phyloP scores from a whole-genome alignment of 768 basidiomycete species.

The Boletus eberwhitei region DNA sequence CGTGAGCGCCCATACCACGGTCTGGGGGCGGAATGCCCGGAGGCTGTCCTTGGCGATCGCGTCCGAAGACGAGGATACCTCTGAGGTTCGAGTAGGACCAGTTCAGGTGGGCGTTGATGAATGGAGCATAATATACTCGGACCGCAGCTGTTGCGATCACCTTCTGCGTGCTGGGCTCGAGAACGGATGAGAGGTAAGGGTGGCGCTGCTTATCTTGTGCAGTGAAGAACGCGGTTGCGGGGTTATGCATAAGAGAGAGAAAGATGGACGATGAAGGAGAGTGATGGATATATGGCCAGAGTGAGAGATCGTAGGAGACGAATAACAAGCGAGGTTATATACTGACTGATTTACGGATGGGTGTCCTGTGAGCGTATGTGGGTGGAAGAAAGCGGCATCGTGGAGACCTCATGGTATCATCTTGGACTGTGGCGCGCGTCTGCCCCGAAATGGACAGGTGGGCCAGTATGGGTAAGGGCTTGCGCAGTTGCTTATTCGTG shows the following conservation, averaged over 20 bases:
- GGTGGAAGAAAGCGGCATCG: constrained; percentile 33
- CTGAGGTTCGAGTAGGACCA: constrained; percentile 62
- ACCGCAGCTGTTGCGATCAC: constrained; percentile 53
- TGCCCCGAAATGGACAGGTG: constrained; percentile 29
- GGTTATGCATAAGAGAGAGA: constrained; percentile 29
- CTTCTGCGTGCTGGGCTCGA: constrained; percentile 39
- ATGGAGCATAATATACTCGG: constrained; percentile 60
- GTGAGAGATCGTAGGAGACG: constrained; percentile 16
- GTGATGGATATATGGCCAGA: constrained; percentile 10
- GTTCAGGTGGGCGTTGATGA: constrained; percentile 41
- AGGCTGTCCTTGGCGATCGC: constrained; percentile 28
- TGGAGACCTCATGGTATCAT: constrained; percentile 33
- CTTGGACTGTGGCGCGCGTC: constrained; percentile 30
- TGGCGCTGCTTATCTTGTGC: constrained; percentile 38
- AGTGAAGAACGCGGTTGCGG: constrained; percentile 33
- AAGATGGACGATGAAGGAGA: constrained; percentile 17
- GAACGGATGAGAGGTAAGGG: constrained; percentile 38
- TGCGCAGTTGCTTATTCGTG: constrained; percentile 16
- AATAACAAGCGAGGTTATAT: constrained; percentile 29
- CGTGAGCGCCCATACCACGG: constrained; percentile 17
- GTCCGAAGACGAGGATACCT: constrained; percentile 57
- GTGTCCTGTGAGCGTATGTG: constrained; percentile 21
- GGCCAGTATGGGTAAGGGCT: constrained; percentile 29
- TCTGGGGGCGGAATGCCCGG: constrained; percentile 22
- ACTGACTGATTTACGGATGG: constrained; percentile 27